Evolutionary conservation across 2,329 filamentous ascomycete species (phyloP).

Genomic region (Alternaria metachromatica): DNA sequence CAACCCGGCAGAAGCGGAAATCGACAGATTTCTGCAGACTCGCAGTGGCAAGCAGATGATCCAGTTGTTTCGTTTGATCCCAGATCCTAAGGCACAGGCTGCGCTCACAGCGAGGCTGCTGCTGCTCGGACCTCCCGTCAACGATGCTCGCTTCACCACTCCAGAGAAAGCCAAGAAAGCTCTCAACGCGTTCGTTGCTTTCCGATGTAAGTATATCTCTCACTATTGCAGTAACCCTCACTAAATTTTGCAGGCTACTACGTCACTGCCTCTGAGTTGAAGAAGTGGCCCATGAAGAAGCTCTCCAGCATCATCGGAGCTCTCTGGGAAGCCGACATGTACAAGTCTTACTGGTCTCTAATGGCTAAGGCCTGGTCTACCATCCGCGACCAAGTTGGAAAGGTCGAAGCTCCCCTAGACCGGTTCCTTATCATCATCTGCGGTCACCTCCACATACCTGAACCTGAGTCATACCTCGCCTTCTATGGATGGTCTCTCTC

Average conservation of each 20-base stretch:
- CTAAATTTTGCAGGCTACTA: conserved; percentile 51
- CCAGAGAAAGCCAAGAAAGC: conserved; percentile 32
- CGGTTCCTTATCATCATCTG: conserved; percentile 56
- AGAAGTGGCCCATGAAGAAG: conserved; percentile 58
- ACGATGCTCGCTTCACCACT: background rate
- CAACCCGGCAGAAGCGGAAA: conserved; percentile 21
- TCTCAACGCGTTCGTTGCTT: conserved; percentile 48
- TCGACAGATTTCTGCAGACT: conserved; percentile 19
- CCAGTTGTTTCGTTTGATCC: conserved; percentile 20
- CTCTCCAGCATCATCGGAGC: conserved; percentile 58
- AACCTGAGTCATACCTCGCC: conserved; percentile 55
- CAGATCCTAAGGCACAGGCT: conserved; percentile 20
- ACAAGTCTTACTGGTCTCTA: conserved; percentile 60
- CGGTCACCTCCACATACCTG: conserved; percentile 56
- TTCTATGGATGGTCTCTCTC: conserved; percentile 56
- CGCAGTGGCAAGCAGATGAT: conserved; percentile 25
- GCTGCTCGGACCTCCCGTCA: conserved; percentile 8
- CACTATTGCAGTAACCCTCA: conserved; percentile 3
- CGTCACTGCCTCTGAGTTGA: conserved; percentile 52
- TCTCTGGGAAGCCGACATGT: conserved; percentile 60
- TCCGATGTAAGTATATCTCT: conserved; percentile 36
- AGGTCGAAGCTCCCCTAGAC: conserved; percentile 55
- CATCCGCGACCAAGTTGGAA: conserved; percentile 59
- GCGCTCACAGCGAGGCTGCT: conserved; percentile 17
- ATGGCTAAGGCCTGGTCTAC: conserved; percentile 63